These are phyloP conservation scores for Candida andamanensis DNA, from an alignment of 805 yeast genomes.

Conservation along the genomic window DNA sequence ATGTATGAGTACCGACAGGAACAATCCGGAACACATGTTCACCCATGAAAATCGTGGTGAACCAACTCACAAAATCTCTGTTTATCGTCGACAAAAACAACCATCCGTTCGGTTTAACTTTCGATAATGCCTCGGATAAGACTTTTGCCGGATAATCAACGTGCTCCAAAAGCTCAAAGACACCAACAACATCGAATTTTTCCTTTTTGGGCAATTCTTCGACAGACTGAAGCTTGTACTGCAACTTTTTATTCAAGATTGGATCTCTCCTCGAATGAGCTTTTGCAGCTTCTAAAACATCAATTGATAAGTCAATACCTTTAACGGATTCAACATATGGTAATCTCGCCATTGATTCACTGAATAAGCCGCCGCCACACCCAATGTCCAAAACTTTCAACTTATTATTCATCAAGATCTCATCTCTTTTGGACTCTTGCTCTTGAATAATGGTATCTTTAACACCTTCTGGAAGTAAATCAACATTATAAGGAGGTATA, in stretches of 20 bases:
- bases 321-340: constrained; percentile 56
- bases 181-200: constrained; percentile 71
- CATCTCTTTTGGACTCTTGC: constrained; percentile 43
- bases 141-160: constrained; percentile 80
- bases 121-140: constrained; percentile 58
- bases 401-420: constrained; percentile 28
- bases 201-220: constrained; percentile 49
- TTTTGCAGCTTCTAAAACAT: constrained; percentile 76
- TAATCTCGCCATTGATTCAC: constrained; percentile 82
- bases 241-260: constrained; percentile 44
- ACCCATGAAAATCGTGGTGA: constrained; percentile 88
- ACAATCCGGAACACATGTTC: constrained; percentile 77
- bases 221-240: constrained; percentile 56
- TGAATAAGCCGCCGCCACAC: constrained; percentile 95
- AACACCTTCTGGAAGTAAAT: constrained; percentile 58
- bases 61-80: constrained; percentile 80
- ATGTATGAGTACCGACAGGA: constrained; percentile 89
- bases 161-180: constrained; percentile 95
- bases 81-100: constrained; percentile 88
- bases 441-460: constrained; percentile 43
- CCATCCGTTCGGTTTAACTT: constrained; percentile 77
- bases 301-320: constrained; percentile 83
- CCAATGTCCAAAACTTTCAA: constrained; percentile 79
- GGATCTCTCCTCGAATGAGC: constrained; percentile 69
- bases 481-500: constrained; percentile 72